Percentiles rank a stretch among this genome's conserved stretches.
Conservation (phyloP, 306 rosid species). For the Hippophae tibetana region DNA sequence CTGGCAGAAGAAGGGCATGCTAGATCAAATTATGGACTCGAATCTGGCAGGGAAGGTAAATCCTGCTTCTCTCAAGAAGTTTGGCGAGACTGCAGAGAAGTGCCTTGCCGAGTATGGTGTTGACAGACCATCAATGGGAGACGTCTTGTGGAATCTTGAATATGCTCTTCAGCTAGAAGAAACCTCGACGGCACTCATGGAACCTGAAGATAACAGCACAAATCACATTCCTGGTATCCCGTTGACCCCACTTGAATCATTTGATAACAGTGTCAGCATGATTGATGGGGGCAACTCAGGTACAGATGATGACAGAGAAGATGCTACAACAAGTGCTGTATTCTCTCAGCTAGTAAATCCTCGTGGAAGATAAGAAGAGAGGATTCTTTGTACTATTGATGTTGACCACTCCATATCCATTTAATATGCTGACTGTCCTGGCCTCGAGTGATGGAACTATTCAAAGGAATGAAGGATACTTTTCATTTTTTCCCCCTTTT, state of each 20-base stretch:
- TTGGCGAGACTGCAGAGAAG: conserved; percentile 93
- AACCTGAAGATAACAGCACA: conserved; percentile 92
- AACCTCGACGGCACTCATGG: conserved; percentile 65
- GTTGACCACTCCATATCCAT: conserved; percentile 14
- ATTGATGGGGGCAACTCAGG: conserved; percentile 45
- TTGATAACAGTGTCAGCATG: conserved; percentile 78
- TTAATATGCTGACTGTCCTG: conserved; percentile 22
- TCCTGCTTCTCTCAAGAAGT: conserved; percentile 81
- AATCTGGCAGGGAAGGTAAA: conserved; percentile 76
- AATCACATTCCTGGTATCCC: conserved; percentile 84
- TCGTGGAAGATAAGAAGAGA: conserved; percentile 62
- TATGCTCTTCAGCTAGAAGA: conserved; percentile 92
- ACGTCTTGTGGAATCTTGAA: conserved; percentile 90
- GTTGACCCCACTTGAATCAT: conserved; percentile 58
- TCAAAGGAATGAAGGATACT: conserved; percentile 23
- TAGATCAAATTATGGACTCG: conserved; percentile 87
- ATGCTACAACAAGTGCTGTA: conserved; percentile 81
- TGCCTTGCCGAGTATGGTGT: conserved; percentile 87
- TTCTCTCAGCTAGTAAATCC: conserved; percentile 96
- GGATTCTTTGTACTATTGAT: conserved; percentile 16
- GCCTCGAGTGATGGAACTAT: conserved; percentile 24
- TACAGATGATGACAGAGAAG: conserved; percentile 62
- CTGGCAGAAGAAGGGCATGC: conserved; percentile 97
- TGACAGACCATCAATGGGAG: conserved; percentile 98
- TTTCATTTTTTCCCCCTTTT: conserved; percentile 8